Evolutionary conservation across 257 asterid genomes (phyloP), one percentile per base, ranked within the genome.

Genomic region (Solanum clarkiae): DNA sequence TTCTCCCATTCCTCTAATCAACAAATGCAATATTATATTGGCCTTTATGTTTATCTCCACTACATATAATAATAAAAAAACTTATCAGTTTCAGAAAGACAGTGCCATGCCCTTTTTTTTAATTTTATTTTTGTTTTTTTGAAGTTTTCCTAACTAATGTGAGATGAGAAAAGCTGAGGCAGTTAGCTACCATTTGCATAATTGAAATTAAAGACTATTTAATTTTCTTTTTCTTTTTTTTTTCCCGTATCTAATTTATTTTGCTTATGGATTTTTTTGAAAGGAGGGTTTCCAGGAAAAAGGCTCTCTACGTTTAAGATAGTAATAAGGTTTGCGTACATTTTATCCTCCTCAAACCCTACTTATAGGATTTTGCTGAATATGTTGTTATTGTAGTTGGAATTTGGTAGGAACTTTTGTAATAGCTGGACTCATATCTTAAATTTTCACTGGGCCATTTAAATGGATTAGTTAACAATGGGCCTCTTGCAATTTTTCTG

Each of bases 1-100:
- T 24, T 87, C 82, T 88, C 91, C 89, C 89, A 92, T 88, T 14
- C 86, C 59, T n/a, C 65, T 75, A 75, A 77, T 42, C 14, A 60
- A 87, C 12, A 10, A 10, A 79, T 49, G 13, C 13, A 16, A 45
- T 49, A 75, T 15, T 51, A 77, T 49, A 77, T 49, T n/a, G 82
- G 45, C 24, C 7, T 49, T 8, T 49, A 4, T 14, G 8, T 72
- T 10, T 72, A 44, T 72, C 80, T 44, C 20, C 56, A 2, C 80
- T n/a, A 72, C n/a, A 45, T 44, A 40, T 72, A 42, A 72, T 42
- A 40, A n/a, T 20, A 44, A 44, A 72, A 12, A 42, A 72, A 5
- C 12, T 72, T n/a, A 44, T 44, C 40, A 72, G 11, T 11, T 11
- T 11, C 56, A 47, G 36, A 72, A 72, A 72, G 56, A 42, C 7